Conservation (phyloP, 495 filamentous ascomycete species). For the Aspergillus cristatus region DNA sequence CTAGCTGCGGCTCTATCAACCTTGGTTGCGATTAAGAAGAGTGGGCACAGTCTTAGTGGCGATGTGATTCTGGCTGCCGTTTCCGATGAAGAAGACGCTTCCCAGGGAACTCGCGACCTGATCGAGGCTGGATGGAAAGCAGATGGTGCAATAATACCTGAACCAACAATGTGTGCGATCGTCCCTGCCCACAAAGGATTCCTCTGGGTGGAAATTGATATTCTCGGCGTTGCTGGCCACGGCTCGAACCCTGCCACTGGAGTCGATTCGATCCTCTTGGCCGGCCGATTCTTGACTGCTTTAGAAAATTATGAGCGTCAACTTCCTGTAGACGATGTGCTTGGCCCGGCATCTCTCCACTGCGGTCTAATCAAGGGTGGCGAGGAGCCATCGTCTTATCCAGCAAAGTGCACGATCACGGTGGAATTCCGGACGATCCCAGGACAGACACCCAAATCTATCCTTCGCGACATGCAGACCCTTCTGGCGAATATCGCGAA, state of each 20-base stretch:
- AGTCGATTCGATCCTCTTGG: constrained; percentile 33
- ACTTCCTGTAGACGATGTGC: constrained; percentile 22
- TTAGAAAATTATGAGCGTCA: constrained; percentile 27
- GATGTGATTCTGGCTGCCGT: constrained; percentile 40
- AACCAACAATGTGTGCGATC: constrained; percentile 29
- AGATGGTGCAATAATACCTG: constrained; percentile 34
- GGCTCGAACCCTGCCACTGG: constrained; percentile 33
- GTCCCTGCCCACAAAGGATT: constrained; percentile 39
- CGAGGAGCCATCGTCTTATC: constrained; percentile 40
- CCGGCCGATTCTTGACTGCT: constrained; percentile 34
- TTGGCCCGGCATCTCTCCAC: constrained; percentile 30
- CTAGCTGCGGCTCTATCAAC: constrained; percentile 33
- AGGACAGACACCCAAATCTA: constrained; percentile 21
- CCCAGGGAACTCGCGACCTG: constrained; percentile 35
- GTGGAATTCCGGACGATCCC: constrained; percentile 38
- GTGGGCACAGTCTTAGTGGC: constrained; percentile 18
- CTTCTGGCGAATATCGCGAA: constrained; percentile 13
- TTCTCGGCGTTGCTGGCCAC: constrained; percentile 37
- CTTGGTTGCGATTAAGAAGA: constrained; percentile 19
- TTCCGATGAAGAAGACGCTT: constrained; percentile 39
- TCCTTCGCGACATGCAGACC: constrained; percentile 18
- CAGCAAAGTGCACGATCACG: constrained; percentile 30
- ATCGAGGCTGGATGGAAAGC: constrained; percentile 39
- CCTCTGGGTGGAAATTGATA: constrained; percentile 36
- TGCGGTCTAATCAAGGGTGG: constrained; percentile 38